Evolutionary conservation across 1,139 yeast species (phyloP), one percentile per base, ranked within the genome.

Genomic region (Schwanniomyces etchellsii): DNA sequence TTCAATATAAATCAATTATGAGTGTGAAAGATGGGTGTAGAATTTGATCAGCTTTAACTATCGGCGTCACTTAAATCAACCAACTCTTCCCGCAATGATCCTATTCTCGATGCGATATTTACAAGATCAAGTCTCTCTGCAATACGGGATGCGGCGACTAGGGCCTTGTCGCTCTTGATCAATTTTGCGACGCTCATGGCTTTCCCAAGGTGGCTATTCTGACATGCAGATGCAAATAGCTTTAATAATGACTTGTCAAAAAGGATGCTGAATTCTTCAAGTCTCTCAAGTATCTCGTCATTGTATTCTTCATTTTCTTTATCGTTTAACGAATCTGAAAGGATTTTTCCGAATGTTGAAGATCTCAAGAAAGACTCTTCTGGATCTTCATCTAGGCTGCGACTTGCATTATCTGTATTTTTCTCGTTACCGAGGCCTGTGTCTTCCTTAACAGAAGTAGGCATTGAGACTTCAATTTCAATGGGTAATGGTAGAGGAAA

Each of bases 401-500:
- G 21, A 18, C 21, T 18, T 7, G 21, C 7, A 2, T 54, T 47
- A 27, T 49, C 48, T 31, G 26, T 42, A 37, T 26, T 41, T 40
- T 35, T 37, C 48, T 18, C 21, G n/a, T 7, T n/a, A 18, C n/a
- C n/a, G 7, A 18, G n/a, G n/a, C 21, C 21, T 37, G 27, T 28
- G 5, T 49, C 55, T n/a, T 43, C 55, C 17, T 53, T 56, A 2
- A 25, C 38, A n/a, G 27, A 28, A 2, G 78, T 55, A 1, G 97
- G 97, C 20, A 89, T 54, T 37, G 66, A 64, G 26, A 88, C 60
- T 17, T 77, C 82, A 39, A 89, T 55, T 48, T 85, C 95, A 13
- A 88, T 70, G 1, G 95, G 91, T 35, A 86, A 66, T 0, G 96
- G 85, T 36, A 91, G 58, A 7, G 97, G 97, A 47, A 88, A 72